Conservation (phyloP, 1,284 basidiomycete species). For the Naganishia albida region DNA sequence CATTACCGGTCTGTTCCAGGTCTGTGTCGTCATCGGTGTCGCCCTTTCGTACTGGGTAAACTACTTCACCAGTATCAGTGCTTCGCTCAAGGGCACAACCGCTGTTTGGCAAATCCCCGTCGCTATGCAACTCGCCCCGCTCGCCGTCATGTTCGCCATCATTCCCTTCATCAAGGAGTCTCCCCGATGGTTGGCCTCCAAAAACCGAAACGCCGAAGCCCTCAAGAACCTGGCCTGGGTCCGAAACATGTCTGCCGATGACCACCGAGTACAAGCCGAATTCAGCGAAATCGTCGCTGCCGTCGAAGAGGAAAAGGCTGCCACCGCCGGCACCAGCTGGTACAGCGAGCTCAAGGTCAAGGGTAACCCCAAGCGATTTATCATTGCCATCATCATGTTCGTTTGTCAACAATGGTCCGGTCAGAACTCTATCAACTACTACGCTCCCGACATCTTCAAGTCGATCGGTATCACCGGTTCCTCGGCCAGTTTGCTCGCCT, state of each 20-base stretch:
- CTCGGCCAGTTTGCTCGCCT: slow-evolving; percentile 66
- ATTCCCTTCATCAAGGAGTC: slow-evolving; percentile 63
- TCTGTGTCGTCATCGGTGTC: slow-evolving; percentile 63
- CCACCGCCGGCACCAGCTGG: slow-evolving; percentile 25
- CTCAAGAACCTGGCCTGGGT: slow-evolving; percentile 61
- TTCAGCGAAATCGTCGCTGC: slow-evolving; percentile 55
- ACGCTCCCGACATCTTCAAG: slow-evolving; percentile 62
- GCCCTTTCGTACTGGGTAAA: slow-evolving; percentile 41
- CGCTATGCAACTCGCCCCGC: slow-evolving; percentile 60
- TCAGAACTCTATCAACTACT: slow-evolving; percentile 68
- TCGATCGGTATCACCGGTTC: slow-evolving; percentile 62
- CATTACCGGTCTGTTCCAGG: slow-evolving; percentile 67
- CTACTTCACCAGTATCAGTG: slow-evolving; percentile 56
- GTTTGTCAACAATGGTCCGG: slow-evolving; percentile 68
- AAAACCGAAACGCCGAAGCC: slow-evolving; percentile 59
- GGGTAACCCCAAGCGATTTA: slow-evolving; percentile 70
- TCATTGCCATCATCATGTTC: slow-evolving; percentile 62
- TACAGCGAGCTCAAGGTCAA: slow-evolving; percentile 65
- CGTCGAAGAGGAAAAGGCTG: slow-evolving; percentile 34
- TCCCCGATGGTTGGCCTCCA: slow-evolving; percentile 64
- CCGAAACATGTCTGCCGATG: slow-evolving; percentile 60
- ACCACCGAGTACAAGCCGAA: slow-evolving; percentile 58
- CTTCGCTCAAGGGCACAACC: slow-evolving; percentile 43
- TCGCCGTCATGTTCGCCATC: slow-evolving; percentile 52
- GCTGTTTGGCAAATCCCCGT: slow-evolving; percentile 47